A percentile compares a stretch with the other conserved stretches of the same genome.
These are phyloP conservation scores for Saxophila tyrrhenica DNA, from an alignment of 495 filamentous ascomycete genomes.

Conservation along the genomic window DNA sequence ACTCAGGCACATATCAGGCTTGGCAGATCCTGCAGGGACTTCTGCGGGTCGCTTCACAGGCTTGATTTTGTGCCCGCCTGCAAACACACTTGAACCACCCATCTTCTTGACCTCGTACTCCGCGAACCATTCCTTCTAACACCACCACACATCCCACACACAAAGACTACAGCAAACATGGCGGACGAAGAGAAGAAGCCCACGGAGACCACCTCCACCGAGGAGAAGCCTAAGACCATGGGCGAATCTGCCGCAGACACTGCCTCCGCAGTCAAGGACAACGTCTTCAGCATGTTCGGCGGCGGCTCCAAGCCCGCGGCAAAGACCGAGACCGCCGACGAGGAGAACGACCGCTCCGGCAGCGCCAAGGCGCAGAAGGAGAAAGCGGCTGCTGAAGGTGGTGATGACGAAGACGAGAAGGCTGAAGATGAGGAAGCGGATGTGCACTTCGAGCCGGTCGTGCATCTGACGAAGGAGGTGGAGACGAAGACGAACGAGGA, in stretches of 20 bases:
- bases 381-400: slow-evolving; percentile 23
- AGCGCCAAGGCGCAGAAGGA: slow-evolving; percentile 69
- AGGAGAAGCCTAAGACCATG: slow-evolving; percentile 18
- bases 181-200: slow-evolving; percentile 17
- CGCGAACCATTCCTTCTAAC: neutral
- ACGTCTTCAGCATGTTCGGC: slow-evolving; percentile 95
- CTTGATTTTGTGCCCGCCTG: neutral
- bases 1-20: neutral
- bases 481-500: slow-evolving; percentile 98
- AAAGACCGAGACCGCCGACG: slow-evolving; percentile 70
- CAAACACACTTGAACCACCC: neutral
- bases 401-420: slow-evolving; percentile 24
- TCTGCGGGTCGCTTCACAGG: too few relatives aligned
- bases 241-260: slow-evolving; percentile 36
- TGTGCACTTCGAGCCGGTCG: slow-evolving; percentile 93
- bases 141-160: neutral
- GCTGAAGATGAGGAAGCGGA: slow-evolving; percentile 57
- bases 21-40: too few relatives aligned
- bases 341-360: slow-evolving; percentile 68
- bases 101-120: neutral
- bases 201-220: slow-evolving; percentile 4
- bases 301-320: slow-evolving; percentile 72
- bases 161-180: slow-evolving; percentile 6
- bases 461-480: slow-evolving; percentile 87
- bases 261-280: slow-evolving; percentile 51